phyloP scores from a whole-genome alignment of 306 rosid genomes.

The Cucurbita moschata region DNA sequence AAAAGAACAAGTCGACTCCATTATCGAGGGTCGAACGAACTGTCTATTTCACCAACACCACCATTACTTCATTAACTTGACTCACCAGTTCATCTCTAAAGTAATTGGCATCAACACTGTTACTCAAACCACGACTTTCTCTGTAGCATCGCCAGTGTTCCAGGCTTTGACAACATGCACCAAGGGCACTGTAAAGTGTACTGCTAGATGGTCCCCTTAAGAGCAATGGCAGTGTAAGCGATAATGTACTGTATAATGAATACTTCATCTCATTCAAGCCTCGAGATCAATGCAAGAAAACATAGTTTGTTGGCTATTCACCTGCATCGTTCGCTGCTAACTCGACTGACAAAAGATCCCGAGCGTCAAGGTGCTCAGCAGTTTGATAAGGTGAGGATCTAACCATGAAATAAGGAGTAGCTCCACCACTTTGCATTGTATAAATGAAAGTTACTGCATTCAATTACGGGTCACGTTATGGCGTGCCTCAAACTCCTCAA shows the following conservation, averaged over 20 bases:
- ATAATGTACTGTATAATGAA: not conserved
- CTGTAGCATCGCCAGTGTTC: not conserved
- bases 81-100: not conserved
- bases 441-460: not conserved
- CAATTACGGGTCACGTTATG: not conserved
- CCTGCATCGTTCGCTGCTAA: not conserved
- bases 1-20: not conserved
- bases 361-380: too few species aligned
- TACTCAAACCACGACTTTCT: not conserved
- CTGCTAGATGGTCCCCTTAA: not conserved
- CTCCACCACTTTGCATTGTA: not conserved
- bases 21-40: not conserved
- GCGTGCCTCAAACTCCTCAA: not conserved
- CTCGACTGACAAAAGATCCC: too few species aligned
- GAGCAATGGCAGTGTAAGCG: not conserved
- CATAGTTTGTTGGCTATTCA: not conserved
- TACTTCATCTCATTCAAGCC: not conserved
- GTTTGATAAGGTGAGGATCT: not conserved
- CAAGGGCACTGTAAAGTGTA: not conserved
- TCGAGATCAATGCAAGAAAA: not conserved
- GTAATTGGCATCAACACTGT: not conserved
- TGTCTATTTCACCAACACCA: not conserved
- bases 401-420: not conserved
- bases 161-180: not conserved
- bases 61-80: not conserved